These are phyloP conservation scores for Zhuliangozyma parablackwelliae DNA, from an alignment of 1,139 yeast genomes.

Conservation along the genomic window DNA sequence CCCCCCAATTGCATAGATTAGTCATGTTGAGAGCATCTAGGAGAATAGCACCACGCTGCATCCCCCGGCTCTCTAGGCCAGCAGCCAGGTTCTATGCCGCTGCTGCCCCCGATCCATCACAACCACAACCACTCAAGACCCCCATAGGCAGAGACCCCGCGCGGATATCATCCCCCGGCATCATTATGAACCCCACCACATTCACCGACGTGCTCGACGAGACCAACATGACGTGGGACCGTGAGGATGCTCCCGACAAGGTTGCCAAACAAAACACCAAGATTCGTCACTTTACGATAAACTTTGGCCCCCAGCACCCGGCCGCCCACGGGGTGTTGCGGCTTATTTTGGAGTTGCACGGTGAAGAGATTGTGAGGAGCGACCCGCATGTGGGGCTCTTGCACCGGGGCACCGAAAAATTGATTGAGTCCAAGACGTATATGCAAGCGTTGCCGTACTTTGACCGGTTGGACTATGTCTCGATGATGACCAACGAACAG, in stretches of 20 bases:
- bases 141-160: conserved; percentile 8
- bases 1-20: no score
- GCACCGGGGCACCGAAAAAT: conserved; percentile 86
- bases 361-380: conserved; percentile 82
- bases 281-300: conserved; percentile 82
- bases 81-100: conserved; percentile 5
- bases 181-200: conserved; percentile 13
- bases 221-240: conserved; percentile 45
- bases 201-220: conserved; percentile 46
- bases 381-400: conserved; percentile 88
- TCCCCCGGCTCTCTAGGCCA: conserved; percentile 4
- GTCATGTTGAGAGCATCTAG: conserved; percentile 11
- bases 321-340: conserved; percentile 94
- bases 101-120: conserved; percentile 2
- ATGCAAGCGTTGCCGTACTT: conserved; percentile 86
- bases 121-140: conserved; percentile 4
- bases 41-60: conserved; percentile 1
- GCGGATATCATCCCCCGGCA: conserved; percentile 3
- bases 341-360: conserved; percentile 78
- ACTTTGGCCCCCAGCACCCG: conserved; percentile 93
- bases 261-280: conserved; percentile 49
- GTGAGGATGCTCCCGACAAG: conserved; percentile 42
- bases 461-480: conserved; percentile 83
- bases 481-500: conserved; percentile 92
- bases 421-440: conserved; percentile 79